phyloP scores from a whole-genome alignment of 176 grass and related monocot species.

The Poa annua region DNA sequence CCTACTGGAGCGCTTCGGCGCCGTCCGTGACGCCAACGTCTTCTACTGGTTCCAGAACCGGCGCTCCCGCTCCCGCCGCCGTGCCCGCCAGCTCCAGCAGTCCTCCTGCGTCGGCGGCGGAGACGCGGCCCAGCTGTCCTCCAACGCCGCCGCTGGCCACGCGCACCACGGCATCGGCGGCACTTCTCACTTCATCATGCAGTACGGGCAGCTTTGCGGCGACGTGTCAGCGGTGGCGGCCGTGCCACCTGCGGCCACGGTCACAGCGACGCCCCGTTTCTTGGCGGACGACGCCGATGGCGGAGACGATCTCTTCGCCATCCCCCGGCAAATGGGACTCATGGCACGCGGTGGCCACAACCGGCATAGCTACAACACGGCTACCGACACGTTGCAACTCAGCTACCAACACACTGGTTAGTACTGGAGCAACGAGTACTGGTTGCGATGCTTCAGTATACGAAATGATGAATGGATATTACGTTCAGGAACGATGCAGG shows the following conservation, averaged over 20 bases:
- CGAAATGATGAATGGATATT: not conserved
- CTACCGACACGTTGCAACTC: conserved; percentile 25
- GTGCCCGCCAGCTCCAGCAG: conserved; percentile 60
- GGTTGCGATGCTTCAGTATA: not conserved
- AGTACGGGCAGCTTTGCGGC: not conserved
- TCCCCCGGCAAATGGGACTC: conserved; percentile 57
- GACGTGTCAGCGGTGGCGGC: not conserved
- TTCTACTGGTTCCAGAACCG: conserved; percentile 73
- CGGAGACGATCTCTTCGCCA: conserved; percentile 57
- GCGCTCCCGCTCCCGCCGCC: conserved; percentile 58
- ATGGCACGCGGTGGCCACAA: conserved; percentile 22
- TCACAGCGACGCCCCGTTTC: not conserved
- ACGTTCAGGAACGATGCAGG: conserved; percentile 32
- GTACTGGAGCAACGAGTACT: too few relatives aligned
- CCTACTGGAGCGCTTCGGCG: conserved; percentile 54
- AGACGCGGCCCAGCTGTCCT: not conserved
- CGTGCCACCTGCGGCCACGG: not conserved
- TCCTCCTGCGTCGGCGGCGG: conserved; percentile 1
- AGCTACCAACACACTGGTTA: conserved; percentile 42
- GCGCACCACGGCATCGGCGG: not conserved
- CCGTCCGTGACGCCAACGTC: conserved; percentile 58
- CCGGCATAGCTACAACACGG: conserved; percentile 19
- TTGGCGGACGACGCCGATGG: conserved; percentile 18
- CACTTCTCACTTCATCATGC: conserved; percentile 19
- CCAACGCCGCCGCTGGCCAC: not conserved